A percentile compares a stretch with the other conserved stretches of the same genome.
Evolutionary conservation across 257 asterid species (phyloP).

Genomic region (Solanum peruvianum): DNA sequence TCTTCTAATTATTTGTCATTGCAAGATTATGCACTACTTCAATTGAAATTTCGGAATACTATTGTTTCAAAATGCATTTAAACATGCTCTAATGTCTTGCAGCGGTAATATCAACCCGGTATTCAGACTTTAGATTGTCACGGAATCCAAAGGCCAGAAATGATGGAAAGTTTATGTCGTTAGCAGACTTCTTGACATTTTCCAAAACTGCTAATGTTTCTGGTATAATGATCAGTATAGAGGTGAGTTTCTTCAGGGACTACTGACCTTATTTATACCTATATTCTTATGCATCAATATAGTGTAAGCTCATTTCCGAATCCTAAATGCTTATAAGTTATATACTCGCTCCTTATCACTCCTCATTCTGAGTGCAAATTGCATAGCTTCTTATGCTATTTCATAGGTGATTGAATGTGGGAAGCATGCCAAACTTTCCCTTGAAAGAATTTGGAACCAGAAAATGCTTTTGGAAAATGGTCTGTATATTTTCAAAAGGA

Average conservation of each 20-base stretch:
- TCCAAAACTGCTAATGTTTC: constrained; percentile 51
- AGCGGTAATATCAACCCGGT: constrained; percentile 52
- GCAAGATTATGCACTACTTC: neutral
- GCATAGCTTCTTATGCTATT: neutral
- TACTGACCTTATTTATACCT: neutral
- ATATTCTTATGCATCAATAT: neutral
- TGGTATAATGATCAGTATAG: constrained; percentile 57
- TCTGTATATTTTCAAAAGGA: neutral
- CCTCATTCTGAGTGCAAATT: neutral
- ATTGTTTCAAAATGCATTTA: neutral
- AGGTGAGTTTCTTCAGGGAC: constrained; percentile 33
- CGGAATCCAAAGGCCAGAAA: constrained; percentile 42
- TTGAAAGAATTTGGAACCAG: neutral
- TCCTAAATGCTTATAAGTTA: neutral
- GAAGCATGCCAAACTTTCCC: neutral
- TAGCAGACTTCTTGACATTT: constrained; percentile 50
- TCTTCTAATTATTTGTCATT: neutral
- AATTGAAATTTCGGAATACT: neutral
- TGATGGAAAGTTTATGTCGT: constrained; percentile 29
- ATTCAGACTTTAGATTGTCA: neutral
- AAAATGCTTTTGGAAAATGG: neutral
- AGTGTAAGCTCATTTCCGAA: neutral
- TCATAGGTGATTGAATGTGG: neutral
- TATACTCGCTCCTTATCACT: neutral
- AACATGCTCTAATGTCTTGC: constrained; percentile 21